Conservation (phyloP, 2,329 filamentous ascomycete species). For the Septoria petroselini region DNA sequence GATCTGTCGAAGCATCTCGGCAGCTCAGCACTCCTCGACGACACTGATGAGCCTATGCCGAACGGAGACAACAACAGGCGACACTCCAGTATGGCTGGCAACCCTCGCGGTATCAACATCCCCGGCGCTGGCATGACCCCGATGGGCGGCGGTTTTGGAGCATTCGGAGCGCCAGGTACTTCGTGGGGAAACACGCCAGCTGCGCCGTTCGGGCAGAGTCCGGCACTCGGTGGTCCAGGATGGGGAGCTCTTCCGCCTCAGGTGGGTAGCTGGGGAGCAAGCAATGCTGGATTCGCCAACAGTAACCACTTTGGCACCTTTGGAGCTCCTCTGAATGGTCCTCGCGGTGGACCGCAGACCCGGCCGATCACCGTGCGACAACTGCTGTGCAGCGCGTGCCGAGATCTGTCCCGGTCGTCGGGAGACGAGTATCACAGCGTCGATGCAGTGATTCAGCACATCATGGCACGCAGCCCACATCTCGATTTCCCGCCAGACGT, state of each 20-base stretch:
- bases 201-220: slow-evolving; percentile 40
- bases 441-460: slow-evolving; percentile 59
- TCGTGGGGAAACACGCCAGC: slow-evolving; percentile 46
- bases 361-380: slow-evolving; percentile 67
- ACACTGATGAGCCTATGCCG: slow-evolving; percentile 64
- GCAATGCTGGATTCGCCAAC: slow-evolving; percentile 50
- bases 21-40: slow-evolving; percentile 79
- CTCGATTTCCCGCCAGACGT: slow-evolving; percentile 56
- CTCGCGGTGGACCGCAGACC: slow-evolving; percentile 27
- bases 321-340: slow-evolving; percentile 43
- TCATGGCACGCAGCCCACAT: slow-evolving; percentile 58
- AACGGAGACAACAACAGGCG: slow-evolving; percentile 39
- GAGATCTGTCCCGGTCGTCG: slow-evolving; percentile 52
- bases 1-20: slow-evolving; percentile 64
- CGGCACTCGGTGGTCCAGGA: slow-evolving; percentile 36
- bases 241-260: slow-evolving; percentile 42
- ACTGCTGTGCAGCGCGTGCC: slow-evolving; percentile 75
- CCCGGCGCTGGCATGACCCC: slow-evolving; percentile 36
- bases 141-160: slow-evolving; percentile 27
- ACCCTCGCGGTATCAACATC: slow-evolving; percentile 26
- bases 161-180: slow-evolving; percentile 35
- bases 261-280: slow-evolving; percentile 34
- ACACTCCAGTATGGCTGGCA: slow-evolving; percentile 38
- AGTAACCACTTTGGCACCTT: slow-evolving; percentile 38
- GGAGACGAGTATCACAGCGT: slow-evolving; percentile 68